A percentile compares a stretch with the other conserved stretches of the same genome.
Evolutionary conservation across 1,139 yeast genomes (phyloP).

Genomic region (Petasospora fabianii): DNA sequence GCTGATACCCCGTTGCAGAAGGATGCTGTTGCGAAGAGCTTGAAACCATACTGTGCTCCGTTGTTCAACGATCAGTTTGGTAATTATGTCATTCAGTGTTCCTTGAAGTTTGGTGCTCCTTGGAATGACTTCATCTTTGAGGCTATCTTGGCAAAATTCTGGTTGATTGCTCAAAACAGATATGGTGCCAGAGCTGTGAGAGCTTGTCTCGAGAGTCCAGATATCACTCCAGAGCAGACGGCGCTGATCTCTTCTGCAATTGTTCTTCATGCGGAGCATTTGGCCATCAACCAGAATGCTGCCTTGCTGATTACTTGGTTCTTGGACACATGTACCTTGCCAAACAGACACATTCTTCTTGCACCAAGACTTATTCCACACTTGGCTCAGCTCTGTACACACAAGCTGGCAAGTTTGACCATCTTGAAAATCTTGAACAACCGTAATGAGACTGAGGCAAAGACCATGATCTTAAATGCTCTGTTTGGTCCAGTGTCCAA

Average conservation of each 20-base stretch:
- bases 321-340: constrained; percentile 75
- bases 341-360: constrained; percentile 51
- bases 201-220: constrained; percentile 81
- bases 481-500: constrained; percentile 49
- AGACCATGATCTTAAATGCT: constrained; percentile 56
- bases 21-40: constrained; percentile 60
- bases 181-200: constrained; percentile 95
- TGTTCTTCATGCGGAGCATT: constrained; percentile 71
- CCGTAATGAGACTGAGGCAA: constrained; percentile 60
- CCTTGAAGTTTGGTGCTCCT: constrained; percentile 83
- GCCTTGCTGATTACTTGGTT: constrained; percentile 91
- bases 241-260: constrained; percentile 77
- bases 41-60: constrained; percentile 80
- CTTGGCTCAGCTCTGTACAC: constrained; percentile 67
- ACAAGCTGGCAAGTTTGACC: constrained; percentile 82
- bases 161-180: constrained; percentile 82
- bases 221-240: constrained; percentile 63
- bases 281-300: constrained; percentile 84
- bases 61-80: constrained; percentile 95
- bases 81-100: constrained; percentile 92
- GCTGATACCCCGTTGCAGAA: constrained; percentile 68
- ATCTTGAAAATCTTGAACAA: constrained; percentile 74
- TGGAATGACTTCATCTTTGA: constrained; percentile 90
- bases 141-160: constrained; percentile 71
- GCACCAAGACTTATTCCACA: constrained; percentile 61